Evolutionary conservation across 257 asterid species (phyloP).

Genomic region (Buddleja alternifolia): DNA sequence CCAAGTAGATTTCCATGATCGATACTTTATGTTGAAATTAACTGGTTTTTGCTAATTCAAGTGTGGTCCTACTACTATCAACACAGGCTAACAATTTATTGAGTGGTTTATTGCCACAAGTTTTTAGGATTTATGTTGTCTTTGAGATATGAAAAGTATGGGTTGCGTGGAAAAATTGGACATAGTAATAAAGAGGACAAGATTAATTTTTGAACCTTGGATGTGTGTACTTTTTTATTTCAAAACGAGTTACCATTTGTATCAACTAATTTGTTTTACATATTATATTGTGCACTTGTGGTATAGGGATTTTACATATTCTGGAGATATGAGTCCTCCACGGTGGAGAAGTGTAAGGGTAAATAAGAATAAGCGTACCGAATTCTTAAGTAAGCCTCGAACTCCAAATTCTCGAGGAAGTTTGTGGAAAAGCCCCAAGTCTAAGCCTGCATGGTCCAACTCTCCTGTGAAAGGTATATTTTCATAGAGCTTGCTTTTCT

Average conservation of each 20-base stretch:
- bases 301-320: conserved; percentile 51
- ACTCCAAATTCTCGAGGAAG: conserved; percentile 41
- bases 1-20: conserved; percentile 3
- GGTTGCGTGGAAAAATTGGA: neutral
- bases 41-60: neutral
- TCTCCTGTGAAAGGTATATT: conserved; percentile 57
- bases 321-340: conserved; percentile 42
- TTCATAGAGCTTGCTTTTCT: conserved; percentile 13
- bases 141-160: neutral
- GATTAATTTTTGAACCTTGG: neutral
- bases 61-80: neutral
- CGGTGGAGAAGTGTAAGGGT: conserved; percentile 37
- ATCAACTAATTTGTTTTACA: neutral
- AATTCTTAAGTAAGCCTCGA: conserved; percentile 66
- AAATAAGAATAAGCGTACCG: conserved; percentile 53
- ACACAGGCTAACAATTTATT: conserved; percentile 2
- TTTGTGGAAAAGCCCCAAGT: conserved; percentile 46
- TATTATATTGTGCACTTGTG: conserved; percentile 17
- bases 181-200: neutral
- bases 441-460: conserved; percentile 47
- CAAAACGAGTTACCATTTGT: conserved; percentile 6
- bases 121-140: neutral
- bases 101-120: conserved; percentile 5
- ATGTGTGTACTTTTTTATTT: conserved; percentile 3
- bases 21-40: neutral